A percentile compares a stretch with the other conserved stretches of the same genome.
Conservation (phyloP, 768 basidiomycete species). For the Rhodotorula sphaerocarpa region DNA sequence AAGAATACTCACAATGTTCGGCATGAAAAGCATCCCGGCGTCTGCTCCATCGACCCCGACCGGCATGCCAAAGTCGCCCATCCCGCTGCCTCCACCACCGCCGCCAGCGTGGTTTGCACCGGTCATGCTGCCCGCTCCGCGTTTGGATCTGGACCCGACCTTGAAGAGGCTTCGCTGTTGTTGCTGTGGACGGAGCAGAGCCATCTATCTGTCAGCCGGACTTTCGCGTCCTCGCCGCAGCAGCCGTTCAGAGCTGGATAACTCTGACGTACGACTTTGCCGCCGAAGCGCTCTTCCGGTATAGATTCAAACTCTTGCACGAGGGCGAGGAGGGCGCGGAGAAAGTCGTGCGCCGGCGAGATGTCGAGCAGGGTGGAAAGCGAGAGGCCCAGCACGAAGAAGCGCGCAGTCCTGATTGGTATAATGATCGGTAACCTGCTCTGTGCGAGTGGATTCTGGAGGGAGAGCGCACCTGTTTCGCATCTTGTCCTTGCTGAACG, state of each 20-base stretch:
- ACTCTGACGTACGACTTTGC: slow-evolving; percentile 14
- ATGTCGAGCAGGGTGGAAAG: slow-evolving; percentile 74
- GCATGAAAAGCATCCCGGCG: slow-evolving; percentile 27
- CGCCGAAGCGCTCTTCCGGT: slow-evolving; percentile 36
- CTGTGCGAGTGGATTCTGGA: background rate
- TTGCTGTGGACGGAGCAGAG: background rate
- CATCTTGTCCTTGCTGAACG: slow-evolving; percentile 67
- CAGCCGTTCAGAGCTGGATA: no score
- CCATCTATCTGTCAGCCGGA: background rate
- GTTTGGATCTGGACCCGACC: slow-evolving; percentile 11
- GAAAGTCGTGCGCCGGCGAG: slow-evolving; percentile 66
- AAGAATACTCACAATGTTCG: slow-evolving; percentile 30
- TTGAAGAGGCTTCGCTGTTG: slow-evolving; percentile 24
- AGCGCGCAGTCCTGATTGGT: slow-evolving; percentile 60
- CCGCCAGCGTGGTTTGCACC: background rate
- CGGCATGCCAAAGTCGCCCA: background rate
- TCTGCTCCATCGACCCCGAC: slow-evolving; percentile 21
- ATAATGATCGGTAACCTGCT: background rate
- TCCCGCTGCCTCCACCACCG: slow-evolving; percentile 26
- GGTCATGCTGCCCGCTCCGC: background rate
- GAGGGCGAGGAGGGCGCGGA: slow-evolving; percentile 55
- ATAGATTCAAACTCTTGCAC: slow-evolving; percentile 36
- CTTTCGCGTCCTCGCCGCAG: no score
- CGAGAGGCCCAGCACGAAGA: slow-evolving; percentile 77
- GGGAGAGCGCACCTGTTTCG: slow-evolving; percentile 58